phyloP scores from a whole-genome alignment of 805 yeast genomes.

The Schwanniomyces pseudopolymorphus region DNA sequence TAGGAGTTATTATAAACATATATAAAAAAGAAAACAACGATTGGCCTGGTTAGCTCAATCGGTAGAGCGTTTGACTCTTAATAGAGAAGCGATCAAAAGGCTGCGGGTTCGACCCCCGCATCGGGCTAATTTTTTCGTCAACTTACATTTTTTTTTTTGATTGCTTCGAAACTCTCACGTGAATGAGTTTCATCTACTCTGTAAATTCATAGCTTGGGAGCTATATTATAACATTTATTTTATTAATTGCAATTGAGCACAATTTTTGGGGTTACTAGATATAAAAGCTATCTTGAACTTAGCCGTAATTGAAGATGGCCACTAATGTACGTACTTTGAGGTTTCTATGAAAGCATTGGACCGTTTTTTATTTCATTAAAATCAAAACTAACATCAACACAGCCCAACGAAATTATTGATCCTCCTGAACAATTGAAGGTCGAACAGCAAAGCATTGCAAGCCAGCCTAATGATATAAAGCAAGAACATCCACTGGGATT shows the following conservation, averaged over 20 bases:
- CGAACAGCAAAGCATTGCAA: slow-evolving; percentile 11
- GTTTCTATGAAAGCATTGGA: no score
- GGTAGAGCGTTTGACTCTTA: slow-evolving; percentile 1
- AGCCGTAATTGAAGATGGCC: slow-evolving; percentile 1
- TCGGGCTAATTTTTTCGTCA: background rate
- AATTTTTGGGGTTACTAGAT: background rate
- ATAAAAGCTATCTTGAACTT: background rate
- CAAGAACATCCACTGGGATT: background rate
- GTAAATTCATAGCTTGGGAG: background rate
- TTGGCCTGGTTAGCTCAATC: slow-evolving; percentile 1
- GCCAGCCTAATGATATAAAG: slow-evolving; percentile 5
- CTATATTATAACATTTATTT: background rate
- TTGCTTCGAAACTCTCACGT: background rate
- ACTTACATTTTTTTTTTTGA: background rate
- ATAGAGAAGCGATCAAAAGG: background rate
- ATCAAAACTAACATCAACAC: background rate
- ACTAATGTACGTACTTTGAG: slow-evolving; percentile 4
- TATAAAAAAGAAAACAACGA: no score
- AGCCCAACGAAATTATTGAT: slow-evolving; percentile 35
- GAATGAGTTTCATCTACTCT: background rate
- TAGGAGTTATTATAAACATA: no score
- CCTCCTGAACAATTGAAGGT: slow-evolving; percentile 31
- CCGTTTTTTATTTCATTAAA: background rate
- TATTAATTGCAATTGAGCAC: background rate
- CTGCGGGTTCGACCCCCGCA: slow-evolving; percentile 1